Evolutionary conservation across 1,139 yeast species (phyloP), one percentile per base, ranked within the genome.

Genomic region (Magnusiomyces fungicola): DNA sequence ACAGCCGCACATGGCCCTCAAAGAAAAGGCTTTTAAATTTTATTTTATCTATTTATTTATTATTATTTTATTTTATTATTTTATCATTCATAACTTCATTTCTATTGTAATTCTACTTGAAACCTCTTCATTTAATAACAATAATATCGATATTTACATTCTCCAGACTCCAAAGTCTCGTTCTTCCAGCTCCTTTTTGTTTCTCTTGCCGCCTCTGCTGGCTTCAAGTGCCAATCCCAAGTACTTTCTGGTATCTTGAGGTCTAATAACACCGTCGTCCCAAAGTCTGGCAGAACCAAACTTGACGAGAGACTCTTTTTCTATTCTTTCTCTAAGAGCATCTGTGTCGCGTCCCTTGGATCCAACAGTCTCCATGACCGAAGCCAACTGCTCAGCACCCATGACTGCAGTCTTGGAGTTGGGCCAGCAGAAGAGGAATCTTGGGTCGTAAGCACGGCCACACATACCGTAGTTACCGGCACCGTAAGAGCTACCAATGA

Each of bases 381-480:
- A 57, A 2, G 66, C 64, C 43, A 65, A 60, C 53, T 65, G 69
- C 56, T 65, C 68, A 3, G 68, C 63, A 3, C 69, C 69, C 69
- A 65, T 65, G 39, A 65, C 69, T 14, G 67, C 68, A 16, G 68
- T 64, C 27, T 64, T 56, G 24, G 67, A 58, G 54, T 65, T 65
- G 50, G 69, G 69, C 69, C 69, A 65, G 7, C 66, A 50, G 63
- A 65, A 63, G 46, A 65, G 56, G 56, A 65, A 65, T 32, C 65
- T 58, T 3, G 69, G 69, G 49, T 62, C 63, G 50, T 65, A 65
- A 23, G 68, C 68, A 25, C 69, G 52, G 23, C 69, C 69, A 41
- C 69, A 65, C 69, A 65, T 65, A 19, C 69, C 69, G 54, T 65
- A 65, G 55, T 65, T 65, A 6, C 69, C 69, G 1, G 69, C 69